phyloP scores from a whole-genome alignment of 1,284 basidiomycete species.

The Schizophyllum commune region DNA sequence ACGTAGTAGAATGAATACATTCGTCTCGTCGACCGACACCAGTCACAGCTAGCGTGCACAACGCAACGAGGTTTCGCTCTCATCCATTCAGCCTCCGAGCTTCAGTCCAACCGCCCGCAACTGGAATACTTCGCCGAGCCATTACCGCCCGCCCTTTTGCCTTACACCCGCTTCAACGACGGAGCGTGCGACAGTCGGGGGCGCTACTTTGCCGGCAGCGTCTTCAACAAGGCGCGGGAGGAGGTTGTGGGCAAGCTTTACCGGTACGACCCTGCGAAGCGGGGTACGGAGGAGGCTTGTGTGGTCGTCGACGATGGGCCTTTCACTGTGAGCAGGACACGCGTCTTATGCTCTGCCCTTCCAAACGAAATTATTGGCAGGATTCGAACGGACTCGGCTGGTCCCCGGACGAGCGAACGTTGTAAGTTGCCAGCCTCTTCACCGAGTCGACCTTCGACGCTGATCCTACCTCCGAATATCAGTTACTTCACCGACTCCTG shows the following conservation, averaged over 20 bases:
- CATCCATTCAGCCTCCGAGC: slow-evolving; percentile 21
- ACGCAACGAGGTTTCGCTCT: slow-evolving; percentile 47
- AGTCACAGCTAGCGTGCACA: slow-evolving; percentile 44
- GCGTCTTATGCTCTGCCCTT: slow-evolving; percentile 2
- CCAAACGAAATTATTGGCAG: slow-evolving; percentile 22
- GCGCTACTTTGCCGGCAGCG: slow-evolving; percentile 57
- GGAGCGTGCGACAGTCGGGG: slow-evolving; percentile 59
- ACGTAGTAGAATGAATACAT: slow-evolving; percentile 13
- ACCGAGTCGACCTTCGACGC: neutral
- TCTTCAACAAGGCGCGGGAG: slow-evolving; percentile 38
- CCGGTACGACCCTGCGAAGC: slow-evolving; percentile 44
- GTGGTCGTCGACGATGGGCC: slow-evolving; percentile 52
- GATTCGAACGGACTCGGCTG: slow-evolving; percentile 61
- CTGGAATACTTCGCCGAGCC: slow-evolving; percentile 44
- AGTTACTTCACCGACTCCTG: slow-evolving; percentile 66
- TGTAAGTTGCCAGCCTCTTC: slow-evolving; percentile 30
- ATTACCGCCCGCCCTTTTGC: slow-evolving; percentile 30
- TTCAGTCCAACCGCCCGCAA: slow-evolving; percentile 21
- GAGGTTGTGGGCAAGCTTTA: slow-evolving; percentile 49
- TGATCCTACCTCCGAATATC: neutral
- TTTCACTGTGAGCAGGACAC: slow-evolving; percentile 43
- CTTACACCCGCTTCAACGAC: slow-evolving; percentile 58
- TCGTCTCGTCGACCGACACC: slow-evolving; percentile 4
- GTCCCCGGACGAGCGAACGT: slow-evolving; percentile 51
- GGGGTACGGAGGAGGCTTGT: slow-evolving; percentile 16